phyloP scores from a whole-genome alignment of 192 early-diverging fungal genomes.

The Coemansia aciculifera region DNA sequence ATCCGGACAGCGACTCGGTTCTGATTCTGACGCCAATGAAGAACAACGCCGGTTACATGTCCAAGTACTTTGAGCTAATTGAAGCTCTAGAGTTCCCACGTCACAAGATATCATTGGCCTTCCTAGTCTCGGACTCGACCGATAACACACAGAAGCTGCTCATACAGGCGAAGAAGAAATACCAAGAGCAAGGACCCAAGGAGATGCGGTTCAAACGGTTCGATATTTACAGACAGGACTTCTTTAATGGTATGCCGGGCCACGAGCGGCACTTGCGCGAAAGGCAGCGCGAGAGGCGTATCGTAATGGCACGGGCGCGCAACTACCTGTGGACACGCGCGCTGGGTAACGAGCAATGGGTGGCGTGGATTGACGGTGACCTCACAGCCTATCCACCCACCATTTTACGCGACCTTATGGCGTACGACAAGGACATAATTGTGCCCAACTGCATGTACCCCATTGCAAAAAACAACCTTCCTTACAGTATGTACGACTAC shows the following conservation, averaged over 20 bases:
- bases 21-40: constrained; percentile 70
- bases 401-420: constrained; percentile 61
- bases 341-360: constrained; percentile 64
- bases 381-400: constrained; percentile 63
- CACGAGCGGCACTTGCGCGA: constrained; percentile 60
- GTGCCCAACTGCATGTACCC: constrained; percentile 61
- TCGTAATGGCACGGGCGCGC: constrained; percentile 62
- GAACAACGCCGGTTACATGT: constrained; percentile 59
- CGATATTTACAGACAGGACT: constrained; percentile 63
- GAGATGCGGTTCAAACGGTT: constrained; percentile 59
- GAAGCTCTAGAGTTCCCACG: constrained; percentile 60
- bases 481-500: constrained; percentile 61
- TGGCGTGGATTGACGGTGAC: constrained; percentile 73
- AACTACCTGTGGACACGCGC: constrained; percentile 62
- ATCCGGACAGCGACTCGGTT: constrained; percentile 38
- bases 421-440: constrained; percentile 65
- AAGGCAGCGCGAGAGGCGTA: constrained; percentile 59
- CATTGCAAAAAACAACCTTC: constrained; percentile 43
- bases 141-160: constrained; percentile 62
- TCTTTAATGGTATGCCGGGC: constrained; percentile 49
- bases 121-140: constrained; percentile 62
- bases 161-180: constrained; percentile 33
- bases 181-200: constrained; percentile 43
- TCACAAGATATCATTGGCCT: constrained; percentile 63
- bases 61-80: constrained; percentile 61